Base-by-base conservation (phyloP, 1,284 basidiomycete species). In the Ustilago lituana region DNA sequence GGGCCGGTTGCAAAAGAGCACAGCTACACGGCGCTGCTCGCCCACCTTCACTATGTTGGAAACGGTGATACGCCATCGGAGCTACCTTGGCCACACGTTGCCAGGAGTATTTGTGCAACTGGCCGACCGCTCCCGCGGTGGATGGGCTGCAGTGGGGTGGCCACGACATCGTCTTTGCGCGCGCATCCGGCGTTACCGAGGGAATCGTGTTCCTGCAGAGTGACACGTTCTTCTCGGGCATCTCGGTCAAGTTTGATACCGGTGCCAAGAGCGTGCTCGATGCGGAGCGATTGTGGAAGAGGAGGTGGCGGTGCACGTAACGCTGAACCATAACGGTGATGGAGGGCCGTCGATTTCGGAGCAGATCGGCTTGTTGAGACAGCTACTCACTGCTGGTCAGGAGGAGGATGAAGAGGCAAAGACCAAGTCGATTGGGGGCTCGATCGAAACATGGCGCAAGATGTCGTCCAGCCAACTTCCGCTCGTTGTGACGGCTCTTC, bases 221-320 rank as follows among this genome's bases (percentile, higher is more conserved):
- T 3, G 67, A 73, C n/a, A 77, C 86, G 83, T 73, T 82, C 75
- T 49, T 89, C 77, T 84, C 85, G 0, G 92, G 91, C 9, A 82
- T 70, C 32, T 66, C 65, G 29, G 61, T 63, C 17, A 59, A 55
- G n/a, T 69, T 72, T 29, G 60, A 70, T 24, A 67, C 71, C 1
- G 62, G 65, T 11, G 77, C 72, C 2, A 10, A 33, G 15, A 54
- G 26, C 9, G 20, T 65, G 32, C 84, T 94, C n/a, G 87, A 89
- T 51, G 17, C 2, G 50, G 47, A 0, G 90, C 92, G 0, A 84
- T 95, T 33, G 83, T 90, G 35, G 85, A 90, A 72, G 85, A 88
- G 2, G 84, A 87, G 14, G 86, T 88, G 0, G 92, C 91, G 0
- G 80, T 94, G 22, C 91, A 94, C 73, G 84, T 94, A 57, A 79